Conservation (phyloP, 495 filamentous ascomycete species). For the Endocarpon pusillum region DNA sequence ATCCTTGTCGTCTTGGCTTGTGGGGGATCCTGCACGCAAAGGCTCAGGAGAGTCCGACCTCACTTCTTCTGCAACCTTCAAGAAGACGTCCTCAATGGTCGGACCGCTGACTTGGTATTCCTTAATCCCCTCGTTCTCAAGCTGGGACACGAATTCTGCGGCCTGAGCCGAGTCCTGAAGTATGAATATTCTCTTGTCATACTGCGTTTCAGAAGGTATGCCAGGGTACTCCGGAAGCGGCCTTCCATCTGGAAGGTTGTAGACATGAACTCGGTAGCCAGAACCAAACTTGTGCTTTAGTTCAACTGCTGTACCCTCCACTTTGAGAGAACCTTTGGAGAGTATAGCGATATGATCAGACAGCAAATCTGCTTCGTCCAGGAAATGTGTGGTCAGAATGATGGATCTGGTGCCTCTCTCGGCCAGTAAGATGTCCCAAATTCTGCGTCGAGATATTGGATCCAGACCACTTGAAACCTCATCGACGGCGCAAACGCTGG, state of each 20-base stretch:
- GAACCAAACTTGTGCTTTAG: constrained; percentile 51
- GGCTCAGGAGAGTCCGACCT: constrained; percentile 18
- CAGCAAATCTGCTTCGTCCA: constrained; percentile 62
- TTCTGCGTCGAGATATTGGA: constrained; percentile 61
- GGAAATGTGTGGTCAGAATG: constrained; percentile 70
- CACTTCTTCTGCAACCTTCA: constrained; percentile 62
- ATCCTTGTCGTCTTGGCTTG: not conserved
- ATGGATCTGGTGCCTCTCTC: constrained; percentile 64
- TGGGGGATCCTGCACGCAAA: not conserved
- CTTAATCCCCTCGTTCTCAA: constrained; percentile 42
- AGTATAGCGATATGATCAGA: constrained; percentile 66
- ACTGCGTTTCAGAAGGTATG: constrained; percentile 36
- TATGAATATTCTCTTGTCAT: constrained; percentile 54
- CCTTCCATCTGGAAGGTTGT: constrained; percentile 25
- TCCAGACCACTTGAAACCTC: constrained; percentile 75
- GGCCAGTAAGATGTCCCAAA: constrained; percentile 77
- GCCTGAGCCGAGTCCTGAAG: constrained; percentile 44
- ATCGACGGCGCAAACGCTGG: constrained; percentile 71
- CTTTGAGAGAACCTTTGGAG: constrained; percentile 52
- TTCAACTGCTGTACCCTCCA: constrained; percentile 60
- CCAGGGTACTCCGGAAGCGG: constrained; percentile 28
- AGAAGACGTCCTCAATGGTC: constrained; percentile 76
- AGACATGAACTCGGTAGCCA: constrained; percentile 62
- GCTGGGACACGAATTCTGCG: constrained; percentile 42
- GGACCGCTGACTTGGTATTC: constrained; percentile 69